Percentiles rank a stretch among this genome's conserved stretches.
phyloP scores from a whole-genome alignment of 805 yeast species.

The Priceomyces castillae region DNA sequence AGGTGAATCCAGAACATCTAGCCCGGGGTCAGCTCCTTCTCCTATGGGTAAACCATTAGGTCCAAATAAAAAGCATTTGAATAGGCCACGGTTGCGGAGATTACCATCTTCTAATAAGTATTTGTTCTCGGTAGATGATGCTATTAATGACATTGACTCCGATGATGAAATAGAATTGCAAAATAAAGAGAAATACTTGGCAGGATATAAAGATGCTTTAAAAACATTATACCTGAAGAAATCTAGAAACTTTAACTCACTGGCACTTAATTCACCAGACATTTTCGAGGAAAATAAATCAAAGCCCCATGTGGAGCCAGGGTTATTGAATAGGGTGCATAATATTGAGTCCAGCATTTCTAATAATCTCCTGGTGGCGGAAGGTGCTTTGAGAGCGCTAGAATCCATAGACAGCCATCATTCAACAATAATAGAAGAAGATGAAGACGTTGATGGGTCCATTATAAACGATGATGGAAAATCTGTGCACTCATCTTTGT shows the following conservation, averaged over 20 bases:
- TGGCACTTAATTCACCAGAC: neutral
- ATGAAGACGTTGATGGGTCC: constrained; percentile 27
- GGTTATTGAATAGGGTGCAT: neutral
- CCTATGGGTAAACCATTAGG: constrained; percentile 13
- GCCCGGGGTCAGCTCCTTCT: constrained; percentile 12
- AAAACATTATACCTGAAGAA: constrained; percentile 34
- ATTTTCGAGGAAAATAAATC: neutral
- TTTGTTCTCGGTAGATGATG: constrained; percentile 80
- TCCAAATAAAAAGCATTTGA: constrained; percentile 16
- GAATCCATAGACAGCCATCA: constrained; percentile 12
- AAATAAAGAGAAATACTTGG: constrained; percentile 52
- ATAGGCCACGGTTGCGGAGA: constrained; percentile 34
- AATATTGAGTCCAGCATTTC: constrained; percentile 12
- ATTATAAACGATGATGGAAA: constrained; percentile 19
- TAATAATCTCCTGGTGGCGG: constrained; percentile 20
- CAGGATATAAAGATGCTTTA: constrained; percentile 72
- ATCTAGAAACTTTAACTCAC: constrained; percentile 3
- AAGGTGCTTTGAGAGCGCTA: constrained; percentile 16
- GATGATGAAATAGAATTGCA: constrained; percentile 49
- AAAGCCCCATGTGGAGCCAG: neutral
- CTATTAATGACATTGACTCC: constrained; percentile 57
- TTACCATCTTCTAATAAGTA: constrained; percentile 24
- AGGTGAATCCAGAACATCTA: constrained; percentile 4
- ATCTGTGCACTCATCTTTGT: constrained; percentile 26
- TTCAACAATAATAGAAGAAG: constrained; percentile 11